Percentiles rank a stretch among this genome's conserved stretches.
These are phyloP conservation scores for Verticillium longisporum DNA, from an alignment of 2,329 filamentous ascomycete species.

Conservation along the genomic window DNA sequence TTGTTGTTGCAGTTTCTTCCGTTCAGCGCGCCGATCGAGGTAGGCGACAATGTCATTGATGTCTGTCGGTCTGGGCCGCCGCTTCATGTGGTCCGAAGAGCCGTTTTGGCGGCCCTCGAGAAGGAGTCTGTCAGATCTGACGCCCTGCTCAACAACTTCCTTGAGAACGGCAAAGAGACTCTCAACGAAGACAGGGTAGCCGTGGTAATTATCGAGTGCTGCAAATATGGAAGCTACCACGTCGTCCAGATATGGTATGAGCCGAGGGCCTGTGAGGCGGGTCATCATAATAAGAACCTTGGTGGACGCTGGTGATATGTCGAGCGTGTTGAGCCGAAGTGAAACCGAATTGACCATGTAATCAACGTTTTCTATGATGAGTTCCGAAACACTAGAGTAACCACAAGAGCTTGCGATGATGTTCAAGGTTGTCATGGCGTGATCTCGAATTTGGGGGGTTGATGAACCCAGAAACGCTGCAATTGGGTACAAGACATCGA, in stretches of 20 bases:
- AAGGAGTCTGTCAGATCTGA: conserved; percentile 47
- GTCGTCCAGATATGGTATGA: conserved; percentile 88
- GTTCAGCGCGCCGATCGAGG: conserved; percentile 49
- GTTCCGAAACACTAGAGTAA: conserved; percentile 65
- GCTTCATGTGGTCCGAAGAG: conserved; percentile 35
- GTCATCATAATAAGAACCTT: conserved; percentile 95
- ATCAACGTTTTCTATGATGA: conserved; percentile 88
- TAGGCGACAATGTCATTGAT: conserved; percentile 45
- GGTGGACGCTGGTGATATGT: conserved; percentile 84
- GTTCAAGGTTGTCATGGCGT: conserved; percentile 80
- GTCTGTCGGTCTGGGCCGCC: conserved; percentile 19
- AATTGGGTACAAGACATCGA: conserved; percentile 88
- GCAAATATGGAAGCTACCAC: conserved; percentile 86
- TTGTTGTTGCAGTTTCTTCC: conserved; percentile 18
- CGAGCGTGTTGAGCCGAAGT: conserved; percentile 81
- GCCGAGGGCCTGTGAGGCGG: conserved; percentile 68
- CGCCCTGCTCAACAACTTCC: conserved; percentile 77
- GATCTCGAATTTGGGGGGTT: conserved; percentile 60
- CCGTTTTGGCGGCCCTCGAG: conserved; percentile 31
- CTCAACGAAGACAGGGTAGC: conserved; percentile 81
- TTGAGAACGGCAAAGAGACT: conserved; percentile 75
- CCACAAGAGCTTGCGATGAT: conserved; percentile 68
- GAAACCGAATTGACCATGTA: conserved; percentile 94
- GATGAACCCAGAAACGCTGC: conserved; percentile 77
- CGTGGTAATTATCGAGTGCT: conserved; percentile 90